These are phyloP conservation scores for Diversispora epigaea DNA, from an alignment of 192 early-diverging fungal species.

Conservation along the genomic window DNA sequence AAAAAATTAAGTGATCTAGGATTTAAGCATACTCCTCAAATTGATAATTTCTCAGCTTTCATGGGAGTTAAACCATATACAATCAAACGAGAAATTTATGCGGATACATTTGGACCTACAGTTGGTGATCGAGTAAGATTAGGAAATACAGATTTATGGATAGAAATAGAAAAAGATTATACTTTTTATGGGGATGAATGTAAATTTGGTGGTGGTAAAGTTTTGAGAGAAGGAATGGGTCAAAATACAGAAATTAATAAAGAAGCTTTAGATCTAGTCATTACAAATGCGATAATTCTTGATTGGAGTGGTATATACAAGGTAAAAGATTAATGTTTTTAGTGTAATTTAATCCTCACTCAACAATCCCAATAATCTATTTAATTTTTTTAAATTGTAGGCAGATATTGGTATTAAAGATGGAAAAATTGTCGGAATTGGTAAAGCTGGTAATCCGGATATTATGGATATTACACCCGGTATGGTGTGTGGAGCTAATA, in stretches of 20 bases:
- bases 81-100: conserved; percentile 81
- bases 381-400: conserved; percentile 35
- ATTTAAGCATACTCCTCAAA: conserved; percentile 65
- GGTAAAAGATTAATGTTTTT: conserved; percentile 37
- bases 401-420: conserved; percentile 94
- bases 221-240: conserved; percentile 95
- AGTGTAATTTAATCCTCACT: background rate
- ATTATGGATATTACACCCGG: conserved; percentile 93
- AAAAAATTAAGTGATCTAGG: conserved; percentile 47
- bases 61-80: conserved; percentile 48
- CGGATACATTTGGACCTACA: conserved; percentile 91
- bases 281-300: conserved; percentile 90
- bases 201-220: conserved; percentile 96
- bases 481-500: conserved; percentile 85
- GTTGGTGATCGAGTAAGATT: conserved; percentile 85
- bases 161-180: conserved; percentile 86
- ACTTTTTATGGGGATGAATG: conserved; percentile 94
- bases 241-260: conserved; percentile 65
- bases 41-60: conserved; percentile 44
- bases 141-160: conserved; percentile 81
- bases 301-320: conserved; percentile 96
- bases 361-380: no score
- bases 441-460: conserved; percentile 96
- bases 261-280: conserved; percentile 88
- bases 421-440: conserved; percentile 87